phyloP scores from a whole-genome alignment of 1,284 basidiomycete genomes.

The Malassezia globosa region DNA sequence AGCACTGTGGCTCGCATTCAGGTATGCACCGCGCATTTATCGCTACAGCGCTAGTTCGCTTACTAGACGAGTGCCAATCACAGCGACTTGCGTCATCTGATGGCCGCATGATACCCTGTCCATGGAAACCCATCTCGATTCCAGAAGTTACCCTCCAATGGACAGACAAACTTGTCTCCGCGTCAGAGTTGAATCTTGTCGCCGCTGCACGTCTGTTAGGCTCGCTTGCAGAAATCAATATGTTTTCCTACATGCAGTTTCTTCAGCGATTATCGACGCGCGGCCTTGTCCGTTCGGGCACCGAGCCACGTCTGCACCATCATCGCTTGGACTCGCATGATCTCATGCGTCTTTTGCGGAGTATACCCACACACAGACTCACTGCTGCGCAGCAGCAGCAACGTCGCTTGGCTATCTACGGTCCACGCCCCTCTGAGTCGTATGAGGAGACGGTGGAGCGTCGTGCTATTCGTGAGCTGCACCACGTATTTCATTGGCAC shows the following conservation, averaged over 20 bases:
- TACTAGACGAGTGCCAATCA: slow-evolving; percentile 8
- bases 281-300: slow-evolving; percentile 48
- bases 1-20: background rate
- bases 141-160: slow-evolving; percentile 4
- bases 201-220: slow-evolving; percentile 50
- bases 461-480: slow-evolving; percentile 31
- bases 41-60: slow-evolving; percentile 2
- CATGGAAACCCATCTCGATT: slow-evolving; percentile 2
- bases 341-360: slow-evolving; percentile 32
- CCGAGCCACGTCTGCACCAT: slow-evolving; percentile 1
- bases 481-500: background rate
- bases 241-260: slow-evolving; percentile 75
- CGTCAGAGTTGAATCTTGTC: background rate
- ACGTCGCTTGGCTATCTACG: slow-evolving; percentile 39
- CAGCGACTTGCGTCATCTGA: slow-evolving; percentile 5
- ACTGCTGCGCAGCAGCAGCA: slow-evolving; percentile 27
- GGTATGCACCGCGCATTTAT: background rate
- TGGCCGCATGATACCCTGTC: slow-evolving; percentile 4
- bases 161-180: background rate
- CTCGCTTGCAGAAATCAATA: slow-evolving; percentile 61
- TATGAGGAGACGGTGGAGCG: slow-evolving; percentile 42
- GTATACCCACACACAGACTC: slow-evolving; percentile 27
- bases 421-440: slow-evolving; percentile 35
- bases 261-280: slow-evolving; percentile 72
- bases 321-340: slow-evolving; percentile 12